phyloP scores from a whole-genome alignment of 2,329 filamentous ascomycete genomes.

The Fusarium bulbicola region DNA sequence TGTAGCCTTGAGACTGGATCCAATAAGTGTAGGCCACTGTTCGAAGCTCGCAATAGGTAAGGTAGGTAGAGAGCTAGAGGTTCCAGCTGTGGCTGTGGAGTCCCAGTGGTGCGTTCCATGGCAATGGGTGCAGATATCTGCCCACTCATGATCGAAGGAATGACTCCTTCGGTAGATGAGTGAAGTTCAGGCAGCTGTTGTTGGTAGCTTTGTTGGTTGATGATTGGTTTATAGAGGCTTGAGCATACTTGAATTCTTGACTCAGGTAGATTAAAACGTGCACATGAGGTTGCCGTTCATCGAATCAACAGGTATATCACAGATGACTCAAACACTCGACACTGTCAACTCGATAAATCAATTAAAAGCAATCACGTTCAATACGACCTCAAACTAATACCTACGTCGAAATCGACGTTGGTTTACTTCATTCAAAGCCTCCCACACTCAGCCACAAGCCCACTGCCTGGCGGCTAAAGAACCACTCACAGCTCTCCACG shows the following conservation, averaged over 20 bases:
- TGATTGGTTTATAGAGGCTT: neutral
- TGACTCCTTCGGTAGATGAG: constrained; percentile 18
- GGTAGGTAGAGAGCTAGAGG: neutral
- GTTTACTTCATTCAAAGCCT: constrained; percentile 35
- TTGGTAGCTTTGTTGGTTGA: neutral
- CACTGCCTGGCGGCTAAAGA: constrained; percentile 29
- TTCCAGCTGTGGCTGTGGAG: constrained; percentile 32
- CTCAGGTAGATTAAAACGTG: neutral
- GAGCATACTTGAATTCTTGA: neutral
- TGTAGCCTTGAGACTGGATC: neutral
- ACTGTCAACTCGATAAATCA: neutral
- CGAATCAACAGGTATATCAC: neutral
- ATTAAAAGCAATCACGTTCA: neutral
- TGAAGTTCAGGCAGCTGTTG: constrained; percentile 1
- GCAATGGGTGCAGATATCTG: neutral
- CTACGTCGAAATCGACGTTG: constrained; percentile 10
- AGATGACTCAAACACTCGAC: neutral
- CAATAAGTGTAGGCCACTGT: neutral
- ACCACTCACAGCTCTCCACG: constrained; percentile 36
- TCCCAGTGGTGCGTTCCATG: constrained; percentile 3
- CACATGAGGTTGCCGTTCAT: neutral
- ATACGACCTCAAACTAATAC: neutral
- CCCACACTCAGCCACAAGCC: constrained; percentile 37
- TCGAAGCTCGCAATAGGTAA: neutral
- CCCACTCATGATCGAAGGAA: constrained; percentile 11